Conservation (phyloP, 768 basidiomycete species). For the Boletus coccyginus region DNA sequence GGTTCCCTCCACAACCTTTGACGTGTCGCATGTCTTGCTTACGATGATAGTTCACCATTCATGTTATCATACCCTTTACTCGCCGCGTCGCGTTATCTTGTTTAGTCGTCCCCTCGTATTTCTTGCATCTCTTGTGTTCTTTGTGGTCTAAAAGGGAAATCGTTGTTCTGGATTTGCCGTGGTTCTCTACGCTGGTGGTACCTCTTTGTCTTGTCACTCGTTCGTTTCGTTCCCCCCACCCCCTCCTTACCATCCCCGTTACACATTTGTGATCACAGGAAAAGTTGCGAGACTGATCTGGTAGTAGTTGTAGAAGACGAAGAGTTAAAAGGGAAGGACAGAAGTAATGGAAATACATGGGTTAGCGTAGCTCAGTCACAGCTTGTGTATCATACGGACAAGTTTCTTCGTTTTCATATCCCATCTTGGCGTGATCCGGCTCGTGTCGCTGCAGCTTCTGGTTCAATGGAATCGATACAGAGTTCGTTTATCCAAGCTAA, state of each 20-base stretch:
- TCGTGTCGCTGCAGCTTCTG: neutral
- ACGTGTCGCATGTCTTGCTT: conserved; percentile 29
- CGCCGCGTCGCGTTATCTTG: conserved; percentile 29
- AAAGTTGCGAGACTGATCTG: conserved; percentile 25
- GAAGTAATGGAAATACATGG: conserved; percentile 33
- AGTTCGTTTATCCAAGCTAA: neutral
- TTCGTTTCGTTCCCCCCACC: conserved; percentile 10
- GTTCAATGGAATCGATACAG: neutral
- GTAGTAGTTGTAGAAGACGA: conserved; percentile 26
- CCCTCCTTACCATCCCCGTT: conserved; percentile 1
- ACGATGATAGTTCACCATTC: conserved; percentile 26
- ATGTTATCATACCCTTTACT: conserved; percentile 32
- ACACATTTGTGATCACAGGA: conserved; percentile 23
- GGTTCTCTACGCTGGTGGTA: conserved; percentile 16
- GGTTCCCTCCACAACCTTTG: conserved; percentile 10
- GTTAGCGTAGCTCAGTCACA: conserved; percentile 20
- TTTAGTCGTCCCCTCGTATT: conserved; percentile 23
- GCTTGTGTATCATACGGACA: conserved; percentile 31
- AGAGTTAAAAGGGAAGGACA: conserved; percentile 27
- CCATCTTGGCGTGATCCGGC: too few species aligned
- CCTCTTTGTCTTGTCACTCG: conserved; percentile 3
- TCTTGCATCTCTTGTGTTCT: conserved; percentile 25
- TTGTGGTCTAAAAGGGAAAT: conserved; percentile 19
- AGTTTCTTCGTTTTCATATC: neutral
- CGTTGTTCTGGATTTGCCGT: conserved; percentile 18